Evolutionary conservation across 805 yeast species (phyloP).

Genomic region (Priceomyces melissophilus): DNA sequence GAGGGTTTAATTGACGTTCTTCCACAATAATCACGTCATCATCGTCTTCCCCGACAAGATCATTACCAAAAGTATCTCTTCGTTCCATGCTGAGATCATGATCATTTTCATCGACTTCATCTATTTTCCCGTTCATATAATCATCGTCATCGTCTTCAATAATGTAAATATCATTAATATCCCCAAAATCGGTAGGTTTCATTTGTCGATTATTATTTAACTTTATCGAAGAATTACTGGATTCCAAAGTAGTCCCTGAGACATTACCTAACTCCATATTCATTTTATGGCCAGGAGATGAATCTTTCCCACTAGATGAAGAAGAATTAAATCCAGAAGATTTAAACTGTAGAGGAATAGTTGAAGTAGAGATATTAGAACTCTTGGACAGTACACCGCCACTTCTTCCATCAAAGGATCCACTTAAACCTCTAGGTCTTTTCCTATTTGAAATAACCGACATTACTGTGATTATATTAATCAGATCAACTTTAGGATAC

Average conservation of each 20-base stretch:
- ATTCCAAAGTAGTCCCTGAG: conserved; percentile 6
- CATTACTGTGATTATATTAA: conserved; percentile 14
- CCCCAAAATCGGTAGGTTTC: conserved; percentile 2
- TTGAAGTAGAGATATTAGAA: conserved; percentile 6
- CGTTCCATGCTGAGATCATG: conserved; percentile 8
- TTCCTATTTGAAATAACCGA: conserved; percentile 40
- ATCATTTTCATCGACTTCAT: conserved; percentile 15
- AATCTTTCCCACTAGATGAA: conserved; percentile 8
- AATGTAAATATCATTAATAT: conserved; percentile 8
- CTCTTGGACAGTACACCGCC: conserved; percentile 4
- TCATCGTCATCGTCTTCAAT: conserved; percentile 8
- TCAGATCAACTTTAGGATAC: too few relatives aligned
- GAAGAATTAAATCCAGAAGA: conserved; percentile 7
- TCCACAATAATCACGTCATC: conserved; percentile 37
- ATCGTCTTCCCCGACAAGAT: conserved; percentile 15
- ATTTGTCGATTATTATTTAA: not conserved
- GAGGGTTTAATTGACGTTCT: conserved; percentile 20
- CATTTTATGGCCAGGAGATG: conserved; percentile 7
- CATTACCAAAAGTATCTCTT: conserved; percentile 13
- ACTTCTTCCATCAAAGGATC: conserved; percentile 24
- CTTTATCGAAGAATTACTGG: conserved; percentile 4
- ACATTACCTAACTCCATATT: conserved; percentile 5
- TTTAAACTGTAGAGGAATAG: conserved; percentile 10
- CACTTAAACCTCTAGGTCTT: conserved; percentile 45
- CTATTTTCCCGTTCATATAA: conserved; percentile 5